Conservation (phyloP, 176 grass and related monocot species). For the Thalia dealbata region DNA sequence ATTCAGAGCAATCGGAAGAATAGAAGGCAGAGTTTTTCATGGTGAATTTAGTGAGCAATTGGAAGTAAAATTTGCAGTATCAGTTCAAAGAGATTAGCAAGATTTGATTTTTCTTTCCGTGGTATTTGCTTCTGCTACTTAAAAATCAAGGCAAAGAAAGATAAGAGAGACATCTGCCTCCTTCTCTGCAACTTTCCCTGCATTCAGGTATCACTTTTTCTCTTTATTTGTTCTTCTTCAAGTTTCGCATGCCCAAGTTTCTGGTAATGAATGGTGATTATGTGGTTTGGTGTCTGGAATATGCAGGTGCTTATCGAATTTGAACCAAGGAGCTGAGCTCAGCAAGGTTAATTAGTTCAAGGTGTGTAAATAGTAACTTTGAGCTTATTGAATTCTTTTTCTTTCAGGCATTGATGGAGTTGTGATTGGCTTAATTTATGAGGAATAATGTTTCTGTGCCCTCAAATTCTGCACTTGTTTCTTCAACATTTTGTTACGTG, state of each 20-base stretch:
- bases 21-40: slow-evolving; percentile 21
- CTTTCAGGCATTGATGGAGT: slow-evolving; percentile 28
- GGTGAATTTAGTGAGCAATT: not conserved
- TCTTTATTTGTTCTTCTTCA: slow-evolving; percentile 16
- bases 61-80: slow-evolving; percentile 26
- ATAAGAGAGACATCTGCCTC: not conserved
- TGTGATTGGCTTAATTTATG: slow-evolving; percentile 27
- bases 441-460: not conserved
- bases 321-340: slow-evolving; percentile 18
- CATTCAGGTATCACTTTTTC: slow-evolving; percentile 4
- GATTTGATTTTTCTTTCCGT: slow-evolving; percentile 9
- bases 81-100: slow-evolving; percentile 18
- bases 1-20: slow-evolving; percentile 48
- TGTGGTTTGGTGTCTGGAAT: not conserved
- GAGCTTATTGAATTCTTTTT: slow-evolving; percentile 33
- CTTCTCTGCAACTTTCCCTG: not conserved
- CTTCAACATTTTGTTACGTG: not conserved
- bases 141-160: not conserved
- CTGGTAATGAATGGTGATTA: not conserved
- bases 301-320: slow-evolving; percentile 35
- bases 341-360: slow-evolving; percentile 47
- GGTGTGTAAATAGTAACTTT: slow-evolving; percentile 51
- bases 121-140: not conserved
- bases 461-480: not conserved
- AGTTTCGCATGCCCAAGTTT: not conserved